Percentiles rank a stretch among this genome's conserved stretches.
Evolutionary conservation across 1,139 yeast genomes (phyloP).

Genomic region (Hyphopichia khmerensis): DNA sequence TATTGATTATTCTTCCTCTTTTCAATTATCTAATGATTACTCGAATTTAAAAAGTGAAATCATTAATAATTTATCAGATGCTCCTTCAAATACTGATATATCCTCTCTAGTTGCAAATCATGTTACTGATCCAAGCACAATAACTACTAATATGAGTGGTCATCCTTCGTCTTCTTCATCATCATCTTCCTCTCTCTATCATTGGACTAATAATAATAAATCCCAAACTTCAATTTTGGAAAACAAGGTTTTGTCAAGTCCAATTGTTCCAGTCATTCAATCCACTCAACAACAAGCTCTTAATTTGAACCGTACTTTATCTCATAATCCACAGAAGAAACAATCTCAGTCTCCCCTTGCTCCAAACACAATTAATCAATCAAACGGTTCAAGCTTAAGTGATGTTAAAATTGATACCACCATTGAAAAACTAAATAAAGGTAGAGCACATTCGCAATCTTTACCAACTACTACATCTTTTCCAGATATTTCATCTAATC

Average conservation of each 20-base stretch:
- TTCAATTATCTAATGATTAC: slow-evolving; percentile 37
- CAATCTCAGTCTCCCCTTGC: neutral
- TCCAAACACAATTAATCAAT: neutral
- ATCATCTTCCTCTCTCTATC: slow-evolving; percentile 8
- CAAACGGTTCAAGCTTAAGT: neutral
- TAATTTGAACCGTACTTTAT: neutral
- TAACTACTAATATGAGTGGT: neutral
- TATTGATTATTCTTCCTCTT: slow-evolving; percentile 53
- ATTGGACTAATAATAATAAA: slow-evolving; percentile 6
- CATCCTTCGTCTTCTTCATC: slow-evolving; percentile 6
- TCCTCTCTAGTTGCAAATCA: neutral
- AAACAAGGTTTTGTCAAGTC: slow-evolving; percentile 33
- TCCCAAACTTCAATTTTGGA: slow-evolving; percentile 16
- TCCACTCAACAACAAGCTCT: slow-evolving; percentile 5
- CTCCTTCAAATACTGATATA: neutral
- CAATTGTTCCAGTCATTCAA: slow-evolving; percentile 29
- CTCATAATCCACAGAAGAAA: neutral
- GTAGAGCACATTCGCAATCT: slow-evolving; percentile 36
- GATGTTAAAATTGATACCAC: neutral
- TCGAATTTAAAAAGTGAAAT: slow-evolving; percentile 18
- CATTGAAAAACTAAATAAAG: neutral
- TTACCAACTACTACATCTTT: slow-evolving; percentile 22
- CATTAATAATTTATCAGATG: neutral
- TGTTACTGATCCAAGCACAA: neutral
- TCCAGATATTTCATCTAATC: neutral